Evolutionary conservation across 1,284 basidiomycete genomes (phyloP).

Genomic region (Bjerkandera adusta): DNA sequence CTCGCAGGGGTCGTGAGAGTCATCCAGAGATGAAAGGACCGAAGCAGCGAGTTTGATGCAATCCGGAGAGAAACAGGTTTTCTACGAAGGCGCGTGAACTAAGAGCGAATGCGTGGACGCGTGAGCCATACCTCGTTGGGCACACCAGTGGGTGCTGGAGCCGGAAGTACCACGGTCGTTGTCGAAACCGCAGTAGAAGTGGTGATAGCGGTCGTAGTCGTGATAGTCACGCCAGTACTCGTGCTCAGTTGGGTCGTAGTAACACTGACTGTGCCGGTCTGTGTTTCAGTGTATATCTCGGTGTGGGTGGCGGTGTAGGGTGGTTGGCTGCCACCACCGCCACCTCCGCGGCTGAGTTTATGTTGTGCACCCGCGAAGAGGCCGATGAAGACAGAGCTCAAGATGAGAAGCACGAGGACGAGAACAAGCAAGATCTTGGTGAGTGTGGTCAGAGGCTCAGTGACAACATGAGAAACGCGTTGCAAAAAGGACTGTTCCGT

Average conservation of each 20-base stretch:
- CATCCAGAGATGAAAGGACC: conserved; percentile 82
- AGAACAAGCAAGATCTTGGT: conserved; percentile 80
- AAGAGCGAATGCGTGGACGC: neutral
- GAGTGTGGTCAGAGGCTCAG: conserved; percentile 81
- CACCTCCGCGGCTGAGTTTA: conserved; percentile 53
- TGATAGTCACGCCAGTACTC: conserved; percentile 26
- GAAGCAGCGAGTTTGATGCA: conserved; percentile 86
- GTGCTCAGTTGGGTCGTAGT: conserved; percentile 5
- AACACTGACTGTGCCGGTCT: conserved; percentile 1
- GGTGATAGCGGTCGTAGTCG: conserved; percentile 27
- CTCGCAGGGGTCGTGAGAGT: conserved; percentile 88
- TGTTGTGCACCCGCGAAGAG: conserved; percentile 88
- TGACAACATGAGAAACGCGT: conserved; percentile 52
- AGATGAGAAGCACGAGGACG: conserved; percentile 75
- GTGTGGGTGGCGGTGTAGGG: conserved; percentile 30
- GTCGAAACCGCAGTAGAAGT: conserved; percentile 31
- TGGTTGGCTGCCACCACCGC: conserved; percentile 20
- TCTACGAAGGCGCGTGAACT: conserved; percentile 39
- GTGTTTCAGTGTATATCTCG: conserved; percentile 28
- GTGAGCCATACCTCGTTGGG: conserved; percentile 44
- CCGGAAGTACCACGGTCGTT: conserved; percentile 28
- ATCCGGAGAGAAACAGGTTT: conserved; percentile 72
- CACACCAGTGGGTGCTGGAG: conserved; percentile 40
- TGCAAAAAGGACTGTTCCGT: conserved; percentile 41
- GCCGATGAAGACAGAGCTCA: conserved; percentile 87